Evolutionary conservation across 2,329 filamentous ascomycete species (phyloP).

Genomic region (Fusarium drepaniforme): DNA sequence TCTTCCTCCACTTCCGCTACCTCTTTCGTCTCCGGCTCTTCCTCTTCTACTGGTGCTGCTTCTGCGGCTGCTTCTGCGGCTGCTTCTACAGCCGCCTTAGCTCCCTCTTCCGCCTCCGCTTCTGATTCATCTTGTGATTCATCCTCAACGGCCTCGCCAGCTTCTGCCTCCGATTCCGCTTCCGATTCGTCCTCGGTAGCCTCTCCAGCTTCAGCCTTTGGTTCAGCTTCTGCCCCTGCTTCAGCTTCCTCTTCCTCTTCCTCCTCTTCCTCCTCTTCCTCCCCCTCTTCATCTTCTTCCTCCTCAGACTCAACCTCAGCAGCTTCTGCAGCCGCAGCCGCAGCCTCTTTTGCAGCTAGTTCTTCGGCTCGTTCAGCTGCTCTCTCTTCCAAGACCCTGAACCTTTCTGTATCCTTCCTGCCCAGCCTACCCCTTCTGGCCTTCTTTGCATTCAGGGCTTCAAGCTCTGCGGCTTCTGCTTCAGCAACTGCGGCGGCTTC

Average conservation of each 20-base stretch:
- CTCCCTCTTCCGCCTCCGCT: conserved; percentile 6
- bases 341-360: conserved; percentile 39
- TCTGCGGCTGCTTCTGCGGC: not conserved
- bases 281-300: not conserved
- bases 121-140: conserved; percentile 12
- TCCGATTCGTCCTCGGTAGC: conserved; percentile 4
- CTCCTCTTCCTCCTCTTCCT: not conserved
- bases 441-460: conserved; percentile 36
- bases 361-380: conserved; percentile 30
- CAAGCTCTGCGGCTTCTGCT: conserved; percentile 33
- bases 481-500: conserved; percentile 32
- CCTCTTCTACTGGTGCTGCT: conserved; percentile 7
- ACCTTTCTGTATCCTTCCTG: conserved; percentile 41
- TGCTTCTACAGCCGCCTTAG: not conserved
- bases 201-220: conserved; percentile 14
- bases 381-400: conserved; percentile 35
- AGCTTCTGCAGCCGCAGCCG: conserved; percentile 10
- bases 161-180: conserved; percentile 20
- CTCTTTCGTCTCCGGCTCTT: conserved; percentile 43
- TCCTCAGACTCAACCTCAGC: not conserved
- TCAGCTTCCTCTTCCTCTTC: not conserved
- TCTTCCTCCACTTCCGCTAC: conserved; percentile 13
- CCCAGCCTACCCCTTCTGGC: conserved; percentile 38
- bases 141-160: conserved; percentile 18
- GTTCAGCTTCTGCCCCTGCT: not conserved